Conservation (phyloP, 2,329 filamentous ascomycete species). For the Alternaria postmessia region DNA sequence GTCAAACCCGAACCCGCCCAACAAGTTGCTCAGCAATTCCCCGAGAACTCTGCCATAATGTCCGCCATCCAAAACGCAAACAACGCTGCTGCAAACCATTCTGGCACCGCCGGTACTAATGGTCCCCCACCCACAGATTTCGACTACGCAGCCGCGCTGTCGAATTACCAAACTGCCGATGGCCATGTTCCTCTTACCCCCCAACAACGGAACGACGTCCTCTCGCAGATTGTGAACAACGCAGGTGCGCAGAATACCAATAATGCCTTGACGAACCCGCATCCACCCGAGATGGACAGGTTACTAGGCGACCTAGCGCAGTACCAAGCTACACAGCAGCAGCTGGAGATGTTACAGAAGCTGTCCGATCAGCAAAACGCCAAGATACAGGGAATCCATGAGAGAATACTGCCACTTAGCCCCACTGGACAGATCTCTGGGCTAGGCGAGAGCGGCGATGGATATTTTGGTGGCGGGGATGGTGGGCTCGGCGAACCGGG, state of each 20-base stretch:
- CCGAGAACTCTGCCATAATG: slow-evolving; percentile 59
- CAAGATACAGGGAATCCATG: slow-evolving; percentile 77
- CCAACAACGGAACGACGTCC: slow-evolving; percentile 58
- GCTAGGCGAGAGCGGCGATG: slow-evolving; percentile 50
- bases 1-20: slow-evolving; percentile 53
- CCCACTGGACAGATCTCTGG: slow-evolving; percentile 82
- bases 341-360: slow-evolving; percentile 80
- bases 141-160: slow-evolving; percentile 57
- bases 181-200: slow-evolving; percentile 57
- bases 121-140: slow-evolving; percentile 46
- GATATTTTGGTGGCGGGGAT: slow-evolving; percentile 45
- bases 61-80: slow-evolving; percentile 59
- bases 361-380: slow-evolving; percentile 81
- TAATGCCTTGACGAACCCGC: slow-evolving; percentile 66
- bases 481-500: slow-evolving; percentile 48
- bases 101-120: slow-evolving; percentile 28
- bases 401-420: slow-evolving; percentile 78
- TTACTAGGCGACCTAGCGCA: slow-evolving; percentile 68
- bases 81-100: slow-evolving; percentile 36
- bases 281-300: slow-evolving; percentile 62
- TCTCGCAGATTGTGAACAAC: slow-evolving; percentile 59
- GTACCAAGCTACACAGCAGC: slow-evolving; percentile 73
- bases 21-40: slow-evolving; percentile 30
- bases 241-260: slow-evolving; percentile 55
- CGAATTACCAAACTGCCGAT: slow-evolving; percentile 57